Evolutionary conservation across 176 grass and related monocot genomes (phyloP).

Genomic region (Oryza meridionalis): DNA sequence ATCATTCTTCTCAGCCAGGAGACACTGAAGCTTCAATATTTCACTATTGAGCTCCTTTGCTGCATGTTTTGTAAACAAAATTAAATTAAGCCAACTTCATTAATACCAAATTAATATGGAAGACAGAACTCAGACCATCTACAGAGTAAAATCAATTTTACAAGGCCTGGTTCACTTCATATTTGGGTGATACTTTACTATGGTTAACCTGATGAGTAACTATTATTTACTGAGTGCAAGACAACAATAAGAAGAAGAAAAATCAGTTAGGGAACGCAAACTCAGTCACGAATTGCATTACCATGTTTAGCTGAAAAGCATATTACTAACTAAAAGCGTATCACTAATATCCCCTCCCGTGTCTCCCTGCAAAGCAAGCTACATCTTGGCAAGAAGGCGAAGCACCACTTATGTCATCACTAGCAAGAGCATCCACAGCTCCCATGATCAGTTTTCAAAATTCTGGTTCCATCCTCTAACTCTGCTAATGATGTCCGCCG

Average conservation of each 20-base stretch:
- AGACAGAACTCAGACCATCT: not conserved
- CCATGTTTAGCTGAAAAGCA: too few relatives aligned
- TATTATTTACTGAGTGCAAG: too few relatives aligned
- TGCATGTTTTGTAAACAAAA: constrained; percentile 37
- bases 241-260: not conserved
- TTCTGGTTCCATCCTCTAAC: too few relatives aligned
- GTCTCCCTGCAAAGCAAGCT: too few relatives aligned
- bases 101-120: not conserved
- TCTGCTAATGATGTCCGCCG: too few relatives aligned
- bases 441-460: too few relatives aligned
- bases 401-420: too few relatives aligned
- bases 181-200: not conserved
- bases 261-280: not conserved
- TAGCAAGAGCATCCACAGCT: too few relatives aligned
- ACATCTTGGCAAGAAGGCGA: too few relatives aligned
- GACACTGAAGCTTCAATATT: constrained; percentile 53
- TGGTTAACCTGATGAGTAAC: not conserved
- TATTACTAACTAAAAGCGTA: too few relatives aligned
- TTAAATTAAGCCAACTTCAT: constrained; percentile 4
- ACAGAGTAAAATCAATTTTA: constrained; percentile 21
- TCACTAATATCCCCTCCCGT: too few relatives aligned
- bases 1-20: constrained; percentile 55
- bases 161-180: not conserved
- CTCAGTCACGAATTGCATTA: constrained; percentile 7
- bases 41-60: constrained; percentile 63